Evolutionary conservation across 345 rosid genomes (phyloP), one percentile per base, ranked within the genome.

Genomic region (Anacardium occidentale): DNA sequence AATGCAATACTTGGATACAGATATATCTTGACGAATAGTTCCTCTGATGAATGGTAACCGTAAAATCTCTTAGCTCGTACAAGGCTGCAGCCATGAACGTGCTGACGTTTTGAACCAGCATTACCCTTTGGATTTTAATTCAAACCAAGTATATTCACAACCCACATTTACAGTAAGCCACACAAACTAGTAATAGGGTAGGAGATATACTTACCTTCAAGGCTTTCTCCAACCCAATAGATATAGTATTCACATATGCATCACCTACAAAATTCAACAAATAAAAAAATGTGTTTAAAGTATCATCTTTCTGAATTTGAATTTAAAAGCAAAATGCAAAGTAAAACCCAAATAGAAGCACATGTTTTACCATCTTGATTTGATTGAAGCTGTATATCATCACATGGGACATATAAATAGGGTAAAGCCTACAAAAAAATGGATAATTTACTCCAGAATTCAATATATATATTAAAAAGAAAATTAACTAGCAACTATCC

Each of bases 31-130:
- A 92, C 70, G 86, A 92, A 95, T 20, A 92, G 86, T 84, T 90
- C 98, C 79, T 94, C 99, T 4, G 80, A 78, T 69, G 93, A 75
- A 76, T 90, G 88, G 74, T 88, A 92, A 55, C 99, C 99, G 82
- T 94, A 94, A 82, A 94, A 86, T 76, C 77, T 89, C 88, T 82
- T 90, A 2, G 90, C 99, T 59, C 89, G 87, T 44, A 95, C 98
- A 81, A 90, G 85, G 77, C 85, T 81, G 81, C 88, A 90, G 58
- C 86, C 86, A 87, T 95, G 98, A 51, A 90, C 90, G 61, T 95
- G 98, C 68, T 90, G 97, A 68, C 90, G 84, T 79, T 88, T 90
- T 4, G 85, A 86, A 76, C 88, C 86, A 73, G 83, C 81, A 74
- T 55, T 83, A 24, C 94, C 89, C 85, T 83, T 90, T 74, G 85